phyloP scores from a whole-genome alignment of 805 yeast genomes.

The Metschnikowia proteae region DNA sequence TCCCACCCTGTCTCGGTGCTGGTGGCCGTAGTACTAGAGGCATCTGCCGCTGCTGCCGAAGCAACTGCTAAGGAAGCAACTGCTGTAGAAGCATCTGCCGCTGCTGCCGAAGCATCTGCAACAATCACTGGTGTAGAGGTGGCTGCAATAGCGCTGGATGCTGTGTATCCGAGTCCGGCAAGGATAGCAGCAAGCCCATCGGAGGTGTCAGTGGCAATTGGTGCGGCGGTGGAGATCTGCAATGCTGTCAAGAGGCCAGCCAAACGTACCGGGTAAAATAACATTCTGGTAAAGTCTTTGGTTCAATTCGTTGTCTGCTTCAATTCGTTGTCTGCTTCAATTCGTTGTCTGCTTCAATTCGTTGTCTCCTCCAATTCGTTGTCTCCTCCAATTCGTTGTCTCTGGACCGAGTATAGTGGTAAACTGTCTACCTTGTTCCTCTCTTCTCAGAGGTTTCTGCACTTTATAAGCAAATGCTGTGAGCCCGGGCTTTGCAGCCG shows the following conservation, averaged over 20 bases:
- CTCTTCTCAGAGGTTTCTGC: too few species aligned
- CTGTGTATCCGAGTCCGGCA: constrained; percentile 1
- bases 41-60: neutral
- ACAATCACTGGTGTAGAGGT: neutral
- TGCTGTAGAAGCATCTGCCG: neutral
- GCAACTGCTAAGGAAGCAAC: neutral
- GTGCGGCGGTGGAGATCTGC: constrained; percentile 1
- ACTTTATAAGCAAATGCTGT: too few species aligned
- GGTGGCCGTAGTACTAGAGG: neutral
- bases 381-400: too few species aligned
- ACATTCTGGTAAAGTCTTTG: too few species aligned
- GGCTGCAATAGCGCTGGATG: neutral
- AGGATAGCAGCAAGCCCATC: constrained; percentile 4
- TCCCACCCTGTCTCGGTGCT: neutral
- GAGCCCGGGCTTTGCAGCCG: neutral
- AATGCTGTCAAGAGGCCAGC: neutral
- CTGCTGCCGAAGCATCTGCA: neutral
- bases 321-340: too few species aligned
- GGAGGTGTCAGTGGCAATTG: constrained; percentile 3
- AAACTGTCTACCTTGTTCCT: too few species aligned
- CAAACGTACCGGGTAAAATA: neutral
- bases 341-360: too few species aligned
- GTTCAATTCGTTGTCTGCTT: too few species aligned
- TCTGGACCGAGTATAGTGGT: too few species aligned
- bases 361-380: too few species aligned